Percentiles rank a stretch among this genome's conserved stretches.
Evolutionary conservation across 2,329 filamentous ascomycete genomes (phyloP).

Genomic region (Chalaropsis thielavioides): DNA sequence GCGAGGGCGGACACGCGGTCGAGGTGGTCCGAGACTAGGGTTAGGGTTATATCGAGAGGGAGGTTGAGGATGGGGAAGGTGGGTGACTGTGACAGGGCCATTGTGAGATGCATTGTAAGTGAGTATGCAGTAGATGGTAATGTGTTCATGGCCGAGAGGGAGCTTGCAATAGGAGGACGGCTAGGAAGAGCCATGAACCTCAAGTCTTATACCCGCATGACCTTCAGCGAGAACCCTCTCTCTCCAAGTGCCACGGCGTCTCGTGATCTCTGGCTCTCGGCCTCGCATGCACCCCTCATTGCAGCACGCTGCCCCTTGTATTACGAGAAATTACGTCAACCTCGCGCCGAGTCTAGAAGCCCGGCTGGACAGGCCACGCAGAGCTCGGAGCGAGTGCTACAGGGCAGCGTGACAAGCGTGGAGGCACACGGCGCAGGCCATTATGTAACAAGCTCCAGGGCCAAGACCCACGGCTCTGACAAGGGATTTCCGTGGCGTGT

Average conservation of each 20-base stretch:
- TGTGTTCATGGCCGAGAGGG: background rate
- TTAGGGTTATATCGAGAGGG: constrained; percentile 12
- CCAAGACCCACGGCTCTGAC: background rate
- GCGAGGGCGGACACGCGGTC: background rate
- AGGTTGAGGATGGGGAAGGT: constrained; percentile 11
- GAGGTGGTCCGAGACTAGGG: constrained; percentile 6
- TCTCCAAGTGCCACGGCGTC: background rate
- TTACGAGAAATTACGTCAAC: constrained; percentile 5
- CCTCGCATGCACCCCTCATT: background rate
- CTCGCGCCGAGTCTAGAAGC: background rate
- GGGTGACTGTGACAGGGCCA: background rate
- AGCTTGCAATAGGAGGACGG: background rate
- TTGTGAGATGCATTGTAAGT: background rate
- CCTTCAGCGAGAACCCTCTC: background rate
- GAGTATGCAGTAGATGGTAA: background rate
- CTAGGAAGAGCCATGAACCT: background rate
- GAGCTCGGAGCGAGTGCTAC: background rate
- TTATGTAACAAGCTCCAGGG: background rate
- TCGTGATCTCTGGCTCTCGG: background rate
- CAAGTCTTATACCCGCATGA: background rate
- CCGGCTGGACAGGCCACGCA: background rate
- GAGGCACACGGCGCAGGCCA: background rate
- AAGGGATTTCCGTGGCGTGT: background rate
- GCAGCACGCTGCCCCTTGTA: background rate
- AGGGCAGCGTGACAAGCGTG: background rate